These are phyloP conservation scores for Botryotinia convoluta DNA, from an alignment of 2,329 filamentous ascomycete species.

Conservation along the genomic window DNA sequence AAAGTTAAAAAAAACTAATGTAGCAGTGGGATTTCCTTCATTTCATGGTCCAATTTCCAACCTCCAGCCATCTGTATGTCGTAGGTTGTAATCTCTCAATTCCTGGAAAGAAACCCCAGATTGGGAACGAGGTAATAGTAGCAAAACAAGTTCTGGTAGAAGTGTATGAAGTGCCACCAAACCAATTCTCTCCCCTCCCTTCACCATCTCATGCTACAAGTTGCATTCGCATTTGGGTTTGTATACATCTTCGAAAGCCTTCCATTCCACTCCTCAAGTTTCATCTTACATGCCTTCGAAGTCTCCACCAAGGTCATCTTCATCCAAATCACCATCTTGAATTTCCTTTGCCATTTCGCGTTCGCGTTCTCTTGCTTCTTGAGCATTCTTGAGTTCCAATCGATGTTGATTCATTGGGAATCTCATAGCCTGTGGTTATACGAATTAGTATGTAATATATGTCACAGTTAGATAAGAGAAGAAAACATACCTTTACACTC, in stretches of 20 bases:
- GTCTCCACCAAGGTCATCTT: constrained; percentile 91
- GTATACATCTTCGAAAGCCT: constrained; percentile 10
- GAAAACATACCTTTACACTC: constrained; percentile 79
- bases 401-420: constrained; percentile 99
- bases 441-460: constrained; percentile 8
- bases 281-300: constrained; percentile 84
- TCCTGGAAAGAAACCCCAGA: neutral
- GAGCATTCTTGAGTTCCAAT: constrained; percentile 93
- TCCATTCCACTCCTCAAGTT: neutral
- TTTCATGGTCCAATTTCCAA: neutral
- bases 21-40: constrained; percentile 3
- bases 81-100: neutral
- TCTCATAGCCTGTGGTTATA: constrained; percentile 73
- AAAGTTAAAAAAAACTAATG: neutral
- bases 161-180: constrained; percentile 35
- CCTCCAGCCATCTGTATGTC: neutral
- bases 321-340: constrained; percentile 93
- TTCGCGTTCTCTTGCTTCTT: constrained; percentile 95
- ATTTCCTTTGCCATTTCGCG: constrained; percentile 98
- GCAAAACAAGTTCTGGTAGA: constrained; percentile 32
- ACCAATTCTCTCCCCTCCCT: constrained; percentile 18
- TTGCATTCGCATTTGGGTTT: constrained; percentile 13
- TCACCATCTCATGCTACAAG: neutral
- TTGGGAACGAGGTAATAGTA: constrained; percentile 21
- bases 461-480: neutral